These are phyloP conservation scores for Moricandia arvensis DNA, from an alignment of 345 rosid genomes.

Conservation along the genomic window DNA sequence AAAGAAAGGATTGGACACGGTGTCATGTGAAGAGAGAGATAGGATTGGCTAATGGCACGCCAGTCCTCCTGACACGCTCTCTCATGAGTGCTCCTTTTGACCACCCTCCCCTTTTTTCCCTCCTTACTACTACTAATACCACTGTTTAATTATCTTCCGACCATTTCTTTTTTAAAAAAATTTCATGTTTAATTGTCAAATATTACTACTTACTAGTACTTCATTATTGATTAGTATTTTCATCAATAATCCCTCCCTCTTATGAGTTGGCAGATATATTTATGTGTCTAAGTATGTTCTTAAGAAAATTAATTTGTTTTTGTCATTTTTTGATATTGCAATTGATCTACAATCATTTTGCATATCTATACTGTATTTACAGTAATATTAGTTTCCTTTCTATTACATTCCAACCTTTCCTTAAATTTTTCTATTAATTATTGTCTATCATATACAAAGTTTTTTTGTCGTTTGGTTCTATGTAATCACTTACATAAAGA, in stretches of 20 bases:
- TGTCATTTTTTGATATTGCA: background rate
- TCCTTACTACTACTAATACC: background rate
- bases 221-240: background rate
- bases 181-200: background rate
- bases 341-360: background rate
- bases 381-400: background rate
- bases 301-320: background rate
- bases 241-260: background rate
- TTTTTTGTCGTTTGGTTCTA: background rate
- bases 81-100: constrained; percentile 39
- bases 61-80: constrained; percentile 35
- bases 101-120: background rate
- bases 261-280: background rate
- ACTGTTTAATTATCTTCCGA: background rate
- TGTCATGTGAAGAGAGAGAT: constrained; percentile 29
- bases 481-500: background rate
- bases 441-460: background rate
- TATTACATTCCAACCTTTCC: background rate
- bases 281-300: background rate
- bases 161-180: background rate
- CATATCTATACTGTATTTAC: background rate
- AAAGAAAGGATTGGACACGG: constrained; percentile 15
- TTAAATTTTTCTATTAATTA: background rate
- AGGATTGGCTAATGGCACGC: constrained; percentile 36
- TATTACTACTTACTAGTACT: background rate